These are phyloP conservation scores for Azolla pinnata DNA, from an alignment of 75 land plant species.

Conservation along the genomic window DNA sequence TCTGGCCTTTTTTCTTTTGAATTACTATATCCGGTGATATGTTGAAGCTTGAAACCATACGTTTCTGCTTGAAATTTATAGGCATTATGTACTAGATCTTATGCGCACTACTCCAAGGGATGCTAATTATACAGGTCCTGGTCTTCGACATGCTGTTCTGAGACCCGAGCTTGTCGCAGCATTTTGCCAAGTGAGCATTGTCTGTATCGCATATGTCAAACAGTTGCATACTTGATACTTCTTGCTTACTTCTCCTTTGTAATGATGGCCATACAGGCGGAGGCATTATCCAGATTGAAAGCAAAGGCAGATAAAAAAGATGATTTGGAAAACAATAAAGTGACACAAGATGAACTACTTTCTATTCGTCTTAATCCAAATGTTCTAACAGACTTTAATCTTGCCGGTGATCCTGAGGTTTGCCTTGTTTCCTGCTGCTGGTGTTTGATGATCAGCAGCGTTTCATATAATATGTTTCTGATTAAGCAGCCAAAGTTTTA, in stretches of 20 bases:
- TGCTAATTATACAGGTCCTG: conserved; percentile 71
- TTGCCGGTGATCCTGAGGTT: conserved; percentile 71
- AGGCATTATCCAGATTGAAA: conserved; percentile 25
- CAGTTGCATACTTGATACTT: no score
- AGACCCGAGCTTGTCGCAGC: conserved; percentile 86
- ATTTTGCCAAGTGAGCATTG: conserved; percentile 73
- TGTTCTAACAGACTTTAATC: conserved; percentile 83
- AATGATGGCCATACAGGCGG: conserved; percentile 15
- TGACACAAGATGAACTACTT: conserved; percentile 15
- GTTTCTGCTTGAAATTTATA: no score
- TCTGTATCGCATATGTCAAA: no score
- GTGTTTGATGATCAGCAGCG: no score
- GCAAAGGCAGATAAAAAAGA: conserved; percentile 20
- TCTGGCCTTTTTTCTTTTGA: no score
- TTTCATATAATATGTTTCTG: background rate
- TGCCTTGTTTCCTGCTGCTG: background rate
- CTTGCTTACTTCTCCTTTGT: background rate
- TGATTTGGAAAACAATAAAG: conserved; percentile 9
- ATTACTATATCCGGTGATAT: no score
- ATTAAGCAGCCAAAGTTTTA: background rate
- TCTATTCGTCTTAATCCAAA: conserved; percentile 73
- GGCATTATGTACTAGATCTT: conserved; percentile 91
- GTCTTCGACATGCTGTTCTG: conserved; percentile 74
- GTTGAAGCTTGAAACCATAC: no score
- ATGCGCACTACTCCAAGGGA: conserved; percentile 98